phyloP scores from a whole-genome alignment of 345 rosid genomes.

The Geranium brycei region DNA sequence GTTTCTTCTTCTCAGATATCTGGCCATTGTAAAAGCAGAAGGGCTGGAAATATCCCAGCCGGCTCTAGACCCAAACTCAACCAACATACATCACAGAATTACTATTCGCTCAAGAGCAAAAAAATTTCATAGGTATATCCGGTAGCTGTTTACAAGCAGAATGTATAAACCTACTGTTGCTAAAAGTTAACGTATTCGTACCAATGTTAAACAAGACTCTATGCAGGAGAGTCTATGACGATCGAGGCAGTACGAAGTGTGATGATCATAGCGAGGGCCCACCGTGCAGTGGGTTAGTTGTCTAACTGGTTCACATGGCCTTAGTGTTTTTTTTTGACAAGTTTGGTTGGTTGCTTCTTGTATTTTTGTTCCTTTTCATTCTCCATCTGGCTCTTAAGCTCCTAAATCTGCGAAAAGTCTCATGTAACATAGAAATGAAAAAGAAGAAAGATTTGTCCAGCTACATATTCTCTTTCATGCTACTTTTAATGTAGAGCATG shows the following conservation, averaged over 20 bases:
- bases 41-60: constrained; percentile 98
- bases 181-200: not conserved
- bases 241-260: constrained; percentile 77
- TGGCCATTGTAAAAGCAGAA: constrained; percentile 53
- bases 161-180: not conserved
- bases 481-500: too few species aligned
- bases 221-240: constrained; percentile 74
- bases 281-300: constrained; percentile 84
- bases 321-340: not conserved
- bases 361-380: too few species aligned
- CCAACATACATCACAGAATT: constrained; percentile 88
- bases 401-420: too few species aligned
- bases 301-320: not conserved
- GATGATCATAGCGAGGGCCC: constrained; percentile 80
- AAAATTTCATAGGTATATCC: constrained; percentile 51
- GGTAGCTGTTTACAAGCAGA: constrained; percentile 4
- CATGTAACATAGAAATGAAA: too few species aligned
- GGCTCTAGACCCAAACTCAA: constrained; percentile 83
- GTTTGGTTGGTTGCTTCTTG: not conserved
- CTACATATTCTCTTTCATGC: too few species aligned
- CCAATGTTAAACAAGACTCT: constrained; percentile 6
- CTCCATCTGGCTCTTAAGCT: too few species aligned
- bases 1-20: constrained; percentile 38
- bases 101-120: constrained; percentile 78
- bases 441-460: too few species aligned